These are phyloP conservation scores for Fragilariopsis cylindrus DNA, from an alignment of 108 stramenopile species.

Conservation along the genomic window DNA sequence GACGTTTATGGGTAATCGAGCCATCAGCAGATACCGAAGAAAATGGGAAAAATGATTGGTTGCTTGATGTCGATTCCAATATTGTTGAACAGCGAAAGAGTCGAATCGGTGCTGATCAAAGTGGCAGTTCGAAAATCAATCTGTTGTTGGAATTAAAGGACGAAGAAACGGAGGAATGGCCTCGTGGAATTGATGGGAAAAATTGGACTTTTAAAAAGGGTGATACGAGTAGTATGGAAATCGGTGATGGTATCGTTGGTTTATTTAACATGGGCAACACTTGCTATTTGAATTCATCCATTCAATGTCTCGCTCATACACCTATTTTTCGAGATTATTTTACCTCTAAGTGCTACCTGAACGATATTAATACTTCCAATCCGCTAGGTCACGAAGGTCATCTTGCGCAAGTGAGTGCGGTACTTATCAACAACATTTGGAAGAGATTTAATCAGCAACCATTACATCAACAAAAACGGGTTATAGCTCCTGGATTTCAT, in stretches of 20 bases:
- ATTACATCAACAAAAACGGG: conserved; percentile 43
- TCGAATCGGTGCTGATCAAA: conserved; percentile 37
- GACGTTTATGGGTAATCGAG: conserved; percentile 72
- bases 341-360: conserved; percentile 82
- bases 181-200: conserved; percentile 57
- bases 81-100: conserved; percentile 67
- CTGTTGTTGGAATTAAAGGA: conserved; percentile 81
- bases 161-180: conserved; percentile 75
- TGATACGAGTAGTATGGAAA: conserved; percentile 26
- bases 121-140: conserved; percentile 35
- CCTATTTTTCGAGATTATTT: conserved; percentile 93
- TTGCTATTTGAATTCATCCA: conserved; percentile 94
- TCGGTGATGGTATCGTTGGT: conserved; percentile 86
- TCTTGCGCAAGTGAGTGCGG: conserved; percentile 92
- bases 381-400: conserved; percentile 92
- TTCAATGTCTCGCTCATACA: conserved; percentile 95
- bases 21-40: conserved; percentile 11
- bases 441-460: conserved; percentile 52
- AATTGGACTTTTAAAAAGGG: conserved; percentile 38
- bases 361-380: conserved; percentile 93
- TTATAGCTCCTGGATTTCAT: conserved; percentile 68
- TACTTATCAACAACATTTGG: conserved; percentile 90
- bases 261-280: conserved; percentile 94
- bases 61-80: conserved; percentile 65
- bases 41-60: conserved; percentile 45